Evolutionary conservation across 257 asterid genomes (phyloP), one percentile per base, ranked within the genome.

Genomic region (Leonotis leonurus): DNA sequence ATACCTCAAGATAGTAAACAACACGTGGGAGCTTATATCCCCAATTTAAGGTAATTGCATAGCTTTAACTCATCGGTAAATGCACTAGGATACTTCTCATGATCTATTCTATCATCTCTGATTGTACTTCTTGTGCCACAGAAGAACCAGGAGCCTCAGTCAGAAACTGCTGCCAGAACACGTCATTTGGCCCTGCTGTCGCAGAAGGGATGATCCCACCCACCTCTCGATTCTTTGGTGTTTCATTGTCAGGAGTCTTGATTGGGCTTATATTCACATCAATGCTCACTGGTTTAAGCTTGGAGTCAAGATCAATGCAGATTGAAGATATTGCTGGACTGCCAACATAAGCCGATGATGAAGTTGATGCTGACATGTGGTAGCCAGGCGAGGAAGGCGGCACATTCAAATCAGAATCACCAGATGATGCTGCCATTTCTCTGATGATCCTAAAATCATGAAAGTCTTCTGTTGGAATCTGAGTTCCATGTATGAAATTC

Each of bases 121-220:
- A 67, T 30, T 82, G 80, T 44, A 68, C 86, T 61, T 80, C 85
- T 70, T 39, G 88, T 20, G 63, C 30, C 50, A 44, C 73, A 11
- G 70, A 32, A 4, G 81, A 33, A 53, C 75, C 85, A 16, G 93
- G 95, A 27, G 83, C 79, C 75, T 89, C 94, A 0, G 87, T 81
- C 2, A 89, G 62, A 72, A 89, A 89, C 76, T 89, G 97, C 53
- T 89, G 92, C 97, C 97, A 89, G 53, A 89, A 89, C 8, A 77
- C 81, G 65, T 89, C 97, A 43, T 89, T 89, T 20, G 71, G 74
- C 18, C 84, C 92, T 24, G 69, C 63, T 8, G 75, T 59, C 53
- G 66, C 75, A 8, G 80, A 54, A n/a, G 75, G 75, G 52, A 65
- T 61, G 21, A 33, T 29, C 12, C 48, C 65, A 52, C 58, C 75